Conservation (phyloP, 2,329 filamentous ascomycete genomes). For the Intubia oerlemansii region DNA sequence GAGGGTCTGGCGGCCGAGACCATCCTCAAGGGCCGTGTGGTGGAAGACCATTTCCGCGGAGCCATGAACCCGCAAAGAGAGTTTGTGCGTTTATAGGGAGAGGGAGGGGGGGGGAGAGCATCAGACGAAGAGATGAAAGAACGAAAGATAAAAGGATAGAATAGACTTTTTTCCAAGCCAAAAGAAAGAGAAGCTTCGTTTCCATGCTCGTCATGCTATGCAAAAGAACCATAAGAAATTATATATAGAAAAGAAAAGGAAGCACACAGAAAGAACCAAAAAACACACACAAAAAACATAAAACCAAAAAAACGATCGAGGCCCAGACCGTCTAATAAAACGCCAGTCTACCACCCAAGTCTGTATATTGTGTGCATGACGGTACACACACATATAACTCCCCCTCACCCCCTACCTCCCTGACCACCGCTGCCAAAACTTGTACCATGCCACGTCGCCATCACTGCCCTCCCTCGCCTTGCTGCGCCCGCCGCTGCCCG, state of each 20-base stretch:
- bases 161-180: no score
- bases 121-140: not conserved
- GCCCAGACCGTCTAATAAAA: no score
- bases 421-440: slow-evolving; percentile 42
- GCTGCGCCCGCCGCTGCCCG: slow-evolving; percentile 20
- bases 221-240: not conserved
- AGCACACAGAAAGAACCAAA: not conserved
- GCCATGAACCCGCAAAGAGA: slow-evolving; percentile 35
- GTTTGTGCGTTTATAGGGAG: slow-evolving; percentile 27
- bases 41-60: slow-evolving; percentile 51
- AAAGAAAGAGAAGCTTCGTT: no score
- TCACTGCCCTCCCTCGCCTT: slow-evolving; percentile 22
- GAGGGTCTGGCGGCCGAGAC: slow-evolving; percentile 58
- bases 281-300: not conserved
- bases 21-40: slow-evolving; percentile 40
- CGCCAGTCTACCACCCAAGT: slow-evolving; percentile 12
- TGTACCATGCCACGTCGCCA: slow-evolving; percentile 26
- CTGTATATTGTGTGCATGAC: no score
- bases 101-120: slow-evolving; percentile 1
- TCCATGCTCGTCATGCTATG: not conserved
- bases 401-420: no score
- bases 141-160: not conserved
- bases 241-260: no score
- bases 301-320: no score
- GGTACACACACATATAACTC: no score